A percentile compares a stretch with the other conserved stretches of the same genome.
phyloP scores from a whole-genome alignment of 805 yeast genomes.

The Hyphopichia homilentoma region DNA sequence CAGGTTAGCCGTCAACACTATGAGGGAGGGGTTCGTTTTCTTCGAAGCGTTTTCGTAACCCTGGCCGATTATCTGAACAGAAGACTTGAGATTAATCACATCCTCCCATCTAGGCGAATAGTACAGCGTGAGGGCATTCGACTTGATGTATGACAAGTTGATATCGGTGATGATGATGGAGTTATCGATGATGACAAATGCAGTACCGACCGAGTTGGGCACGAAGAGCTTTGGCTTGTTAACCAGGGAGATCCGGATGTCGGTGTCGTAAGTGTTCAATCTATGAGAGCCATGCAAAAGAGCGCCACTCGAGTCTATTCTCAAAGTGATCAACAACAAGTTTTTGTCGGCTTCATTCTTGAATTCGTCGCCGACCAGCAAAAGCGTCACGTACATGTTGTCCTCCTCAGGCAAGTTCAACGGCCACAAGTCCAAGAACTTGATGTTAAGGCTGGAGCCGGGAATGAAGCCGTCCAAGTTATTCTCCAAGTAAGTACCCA shows the following conservation, averaged over 20 bases:
- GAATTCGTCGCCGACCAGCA: conserved; percentile 15
- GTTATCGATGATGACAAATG: conserved; percentile 56
- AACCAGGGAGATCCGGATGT: conserved; percentile 5
- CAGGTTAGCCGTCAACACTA: conserved; percentile 44
- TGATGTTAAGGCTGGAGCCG: conserved; percentile 45
- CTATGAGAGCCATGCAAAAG: conserved; percentile 63
- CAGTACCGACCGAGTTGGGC: conserved; percentile 57
- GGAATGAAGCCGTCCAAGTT: conserved; percentile 41
- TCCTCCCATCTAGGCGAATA: conserved; percentile 76
- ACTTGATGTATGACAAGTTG: conserved; percentile 27
- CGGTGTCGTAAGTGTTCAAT: conserved; percentile 41
- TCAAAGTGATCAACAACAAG: conserved; percentile 51
- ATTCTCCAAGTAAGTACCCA: conserved; percentile 25
- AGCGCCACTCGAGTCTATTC: conserved; percentile 48
- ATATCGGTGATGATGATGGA: conserved; percentile 68
- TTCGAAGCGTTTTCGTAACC: conserved; percentile 46
- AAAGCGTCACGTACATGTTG: conserved; percentile 42
- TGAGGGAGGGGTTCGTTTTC: conserved; percentile 42
- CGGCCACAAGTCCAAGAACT: conserved; percentile 61
- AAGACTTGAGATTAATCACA: conserved; percentile 52
- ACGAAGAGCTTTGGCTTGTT: conserved; percentile 47
- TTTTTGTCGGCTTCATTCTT: conserved; percentile 16
- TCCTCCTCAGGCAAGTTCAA: conserved; percentile 27
- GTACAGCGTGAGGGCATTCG: conserved; percentile 18
- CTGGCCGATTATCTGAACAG: conserved; percentile 53